Base-by-base conservation (phyloP, 305 asterid species). In the Rubia peregrina region DNA sequence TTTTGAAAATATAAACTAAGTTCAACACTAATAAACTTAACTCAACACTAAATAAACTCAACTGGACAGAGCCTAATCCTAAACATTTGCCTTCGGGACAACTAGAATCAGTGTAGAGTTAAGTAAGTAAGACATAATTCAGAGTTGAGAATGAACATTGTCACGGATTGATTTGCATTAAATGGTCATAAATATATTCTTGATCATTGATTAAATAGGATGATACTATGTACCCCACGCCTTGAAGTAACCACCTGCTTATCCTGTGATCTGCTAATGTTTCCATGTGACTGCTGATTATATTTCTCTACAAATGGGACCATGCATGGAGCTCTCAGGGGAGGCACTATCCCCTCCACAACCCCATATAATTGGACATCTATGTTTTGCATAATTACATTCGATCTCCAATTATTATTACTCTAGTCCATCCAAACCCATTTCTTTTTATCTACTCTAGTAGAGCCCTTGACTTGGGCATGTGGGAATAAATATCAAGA, bases 211-310 rank as follows among this genome's bases (percentile, higher is more conserved):
- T 6, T 3, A 1, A 8, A 56, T 56, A 44, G 63, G 36, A 24
- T 19, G 33, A 57, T 19, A 14, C 3, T 19, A 9, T 2, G 6
- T 21, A 10, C 36, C 36, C 63, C 63, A 57, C 36, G 16, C 6
- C 33, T 4, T 57, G 63, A 24, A 19, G 38, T 9, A 57, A 57
- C 11, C 71, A 77, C 70, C 63, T 69, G 78, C 80, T 82, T 74
- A 75, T 73, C 86, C 77, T 76, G 61, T 74, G 72, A 49, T 70
- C 80, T 63, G 72, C 61, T 56, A n/a, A 68, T 70, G 72, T 78
- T 19, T 83, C 87, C 94, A 88, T 84, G 94, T 86, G 89, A 83
- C 74, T 78, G 55, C 81, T 53, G 67, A 56, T 49, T 62, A 55
- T 72, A 75, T 74, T 68, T 74, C 80, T 77, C 72, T 44, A 30